Evolutionary conservation across 164 flowering plant genomes (phyloP), one percentile per base, ranked within the genome.

Genomic region (Berberis thunbergii): DNA sequence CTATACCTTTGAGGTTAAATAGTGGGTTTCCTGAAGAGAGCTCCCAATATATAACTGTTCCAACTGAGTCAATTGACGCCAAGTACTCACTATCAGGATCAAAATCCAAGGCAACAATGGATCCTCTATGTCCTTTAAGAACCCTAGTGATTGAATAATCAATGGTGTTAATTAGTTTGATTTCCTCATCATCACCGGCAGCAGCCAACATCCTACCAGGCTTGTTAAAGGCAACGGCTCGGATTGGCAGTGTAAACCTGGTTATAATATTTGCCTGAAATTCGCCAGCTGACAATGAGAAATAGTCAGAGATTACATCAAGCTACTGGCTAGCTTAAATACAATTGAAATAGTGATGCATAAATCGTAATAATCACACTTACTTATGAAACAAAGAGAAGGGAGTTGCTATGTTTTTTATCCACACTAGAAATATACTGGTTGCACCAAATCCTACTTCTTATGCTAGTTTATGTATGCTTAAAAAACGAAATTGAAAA

Each of bases 171-270:
- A 95, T 85, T 63, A 95, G 83, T 70, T 91, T 95, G 67, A 91
- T 91, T 8, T 96, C 99, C 61, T 95, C 98, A 71, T 89, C 98
- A 72, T 95, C 99, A 57, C 99, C 99, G 64, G 89, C 99, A 62
- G 97, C 97, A 69, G 94, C 97, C 72, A 95, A 76, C 78, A 91
- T 73, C 71, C 88, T 89, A 10, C 98, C 99, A 1, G 92, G 85
- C 64, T 81, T 86, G 73, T 88, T 95, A 69, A 91, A 95, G 40
- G 88, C 85, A 77, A 91, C 83, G 57, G 75, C 71, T 39, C 95
- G 97, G n/a, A 95, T 86, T 49, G 99, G 99, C 72, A 95, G 75
- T 6, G 95, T 89, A 70, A 95, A 95, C 73, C 99, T 83, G 41
- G 98, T 91, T 42, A 95, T 26, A 26, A 26, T 72, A 71, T 95